These are phyloP conservation scores for Sarocladium oryzae DNA, from an alignment of 2,329 filamentous ascomycete genomes.

Conservation along the genomic window DNA sequence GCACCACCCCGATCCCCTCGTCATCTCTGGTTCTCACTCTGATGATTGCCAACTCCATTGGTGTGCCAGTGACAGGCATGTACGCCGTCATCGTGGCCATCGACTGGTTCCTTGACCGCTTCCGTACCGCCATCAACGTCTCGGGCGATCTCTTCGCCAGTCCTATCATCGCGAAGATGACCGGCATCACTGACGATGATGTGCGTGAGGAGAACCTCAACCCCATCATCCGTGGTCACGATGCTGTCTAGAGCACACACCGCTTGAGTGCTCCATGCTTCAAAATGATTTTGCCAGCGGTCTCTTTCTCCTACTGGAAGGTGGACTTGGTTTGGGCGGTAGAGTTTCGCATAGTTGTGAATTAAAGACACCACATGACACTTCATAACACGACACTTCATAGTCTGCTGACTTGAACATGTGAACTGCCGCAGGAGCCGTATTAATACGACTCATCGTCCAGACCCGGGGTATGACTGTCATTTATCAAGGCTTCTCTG, in stretches of 20 bases:
- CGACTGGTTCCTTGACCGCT: slow-evolving; percentile 50
- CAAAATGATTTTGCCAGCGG: no score
- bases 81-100: slow-evolving; percentile 47
- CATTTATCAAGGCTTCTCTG: no score
- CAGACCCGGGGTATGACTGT: no score
- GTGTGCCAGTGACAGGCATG: slow-evolving; percentile 40
- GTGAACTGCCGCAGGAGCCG: no score
- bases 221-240: neutral
- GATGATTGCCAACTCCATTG: slow-evolving; percentile 42
- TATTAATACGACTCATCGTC: no score
- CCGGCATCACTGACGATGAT: slow-evolving; percentile 17
- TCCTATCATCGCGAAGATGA: slow-evolving; percentile 20
- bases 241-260: neutral
- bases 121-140: slow-evolving; percentile 45
- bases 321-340: neutral
- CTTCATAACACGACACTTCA: no score
- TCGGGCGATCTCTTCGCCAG: slow-evolving; percentile 38
- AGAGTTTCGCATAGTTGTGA: neutral
- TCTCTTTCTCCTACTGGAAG: no score
- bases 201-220: slow-evolving; percentile 5
- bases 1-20: slow-evolving; percentile 46
- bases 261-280: neutral
- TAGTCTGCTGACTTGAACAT: no score
- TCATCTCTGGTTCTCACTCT: slow-evolving; percentile 44
- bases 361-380: neutral